These are phyloP conservation scores for Volvox africanus DNA, from an alignment of 139 green algal genomes.

Conservation along the genomic window DNA sequence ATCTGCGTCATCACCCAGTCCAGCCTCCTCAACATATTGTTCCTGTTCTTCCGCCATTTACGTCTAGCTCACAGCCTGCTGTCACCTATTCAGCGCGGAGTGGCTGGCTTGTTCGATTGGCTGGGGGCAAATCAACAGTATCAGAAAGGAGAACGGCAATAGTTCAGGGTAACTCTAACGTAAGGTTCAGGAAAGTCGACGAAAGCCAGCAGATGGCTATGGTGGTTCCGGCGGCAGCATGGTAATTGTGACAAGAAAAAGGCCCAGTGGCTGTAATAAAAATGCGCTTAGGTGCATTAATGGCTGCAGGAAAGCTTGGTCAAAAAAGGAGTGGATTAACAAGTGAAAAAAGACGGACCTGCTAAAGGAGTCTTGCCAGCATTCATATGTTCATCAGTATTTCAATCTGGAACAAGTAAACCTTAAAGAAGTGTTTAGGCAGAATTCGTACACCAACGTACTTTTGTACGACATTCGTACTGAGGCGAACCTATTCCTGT, in stretches of 20 bases:
- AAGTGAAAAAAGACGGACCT: not conserved
- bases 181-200: not conserved
- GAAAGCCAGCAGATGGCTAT: not conserved
- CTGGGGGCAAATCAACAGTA: constrained; percentile 18
- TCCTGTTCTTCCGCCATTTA: constrained; percentile 38
- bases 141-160: constrained; percentile 14
- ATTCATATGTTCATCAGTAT: not conserved
- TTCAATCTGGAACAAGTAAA: not conserved
- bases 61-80: not conserved
- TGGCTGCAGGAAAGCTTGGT: not conserved
- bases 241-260: not conserved
- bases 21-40: constrained; percentile 20
- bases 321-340: not conserved
- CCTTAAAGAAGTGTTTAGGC: not conserved
- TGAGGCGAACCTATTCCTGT: too few species aligned
- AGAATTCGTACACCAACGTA: too few species aligned
- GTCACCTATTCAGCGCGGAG: constrained; percentile 13
- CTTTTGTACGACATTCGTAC: too few species aligned
- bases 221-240: constrained; percentile 27
- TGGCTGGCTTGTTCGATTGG: constrained; percentile 20
- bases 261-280: not conserved
- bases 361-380: constrained; percentile 12
- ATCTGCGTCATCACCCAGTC: not conserved
- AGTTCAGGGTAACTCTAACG: constrained; percentile 20
- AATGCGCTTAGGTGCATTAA: constrained; percentile 3